phyloP scores from a whole-genome alignment of 2,329 filamentous ascomycete genomes.

The Claviceps africana region DNA sequence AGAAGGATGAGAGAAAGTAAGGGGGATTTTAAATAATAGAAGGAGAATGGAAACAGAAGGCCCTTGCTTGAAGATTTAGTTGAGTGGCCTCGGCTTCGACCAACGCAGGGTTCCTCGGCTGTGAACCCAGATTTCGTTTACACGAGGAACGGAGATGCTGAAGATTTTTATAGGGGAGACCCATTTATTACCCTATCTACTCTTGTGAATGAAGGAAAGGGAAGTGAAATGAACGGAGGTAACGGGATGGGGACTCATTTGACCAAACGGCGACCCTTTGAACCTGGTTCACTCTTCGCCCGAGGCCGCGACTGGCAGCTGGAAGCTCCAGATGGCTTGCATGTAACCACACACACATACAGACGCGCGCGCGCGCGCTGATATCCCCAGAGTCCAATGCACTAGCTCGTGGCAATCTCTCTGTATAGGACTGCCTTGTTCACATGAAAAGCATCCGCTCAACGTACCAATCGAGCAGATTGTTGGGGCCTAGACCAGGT shows the following conservation, averaged over 20 bases:
- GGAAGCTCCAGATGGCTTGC: not conserved
- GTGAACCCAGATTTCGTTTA: slow-evolving; percentile 2
- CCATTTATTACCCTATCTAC: not conserved
- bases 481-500: not conserved
- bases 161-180: not conserved
- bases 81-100: not conserved
- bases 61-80: not conserved
- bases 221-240: not conserved
- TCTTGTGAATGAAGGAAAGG: not conserved
- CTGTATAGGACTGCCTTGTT: not conserved
- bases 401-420: slow-evolving; percentile 1
- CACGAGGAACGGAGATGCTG: not conserved
- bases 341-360: slow-evolving; percentile 4
- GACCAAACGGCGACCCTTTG: not conserved
- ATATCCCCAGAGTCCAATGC: not conserved
- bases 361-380: not conserved
- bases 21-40: too few relatives aligned
- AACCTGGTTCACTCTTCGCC: not conserved
- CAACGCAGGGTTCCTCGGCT: not conserved
- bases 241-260: not conserved
- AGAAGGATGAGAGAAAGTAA: not conserved
- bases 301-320: not conserved
- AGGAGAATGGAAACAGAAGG: not conserved
- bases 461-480: not conserved
- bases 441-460: not conserved